Percentiles rank a stretch among this genome's conserved stretches.
These are phyloP conservation scores for Boletellus ananas DNA, from an alignment of 768 basidiomycete species.

Conservation along the genomic window DNA sequence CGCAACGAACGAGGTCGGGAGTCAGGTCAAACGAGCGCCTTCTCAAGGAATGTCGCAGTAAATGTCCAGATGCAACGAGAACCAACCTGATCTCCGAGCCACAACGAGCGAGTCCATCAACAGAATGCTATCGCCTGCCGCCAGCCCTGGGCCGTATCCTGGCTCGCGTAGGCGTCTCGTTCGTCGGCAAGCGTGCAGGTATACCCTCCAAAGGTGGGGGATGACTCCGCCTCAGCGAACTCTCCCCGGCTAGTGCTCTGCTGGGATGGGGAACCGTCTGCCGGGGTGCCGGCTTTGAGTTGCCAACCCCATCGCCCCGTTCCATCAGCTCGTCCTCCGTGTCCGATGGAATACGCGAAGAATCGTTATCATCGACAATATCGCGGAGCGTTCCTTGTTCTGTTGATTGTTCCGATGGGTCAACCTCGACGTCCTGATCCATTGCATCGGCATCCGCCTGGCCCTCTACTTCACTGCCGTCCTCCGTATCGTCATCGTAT, in stretches of 20 bases:
- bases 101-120: neutral
- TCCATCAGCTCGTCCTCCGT: conserved; percentile 34
- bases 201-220: conserved; percentile 28
- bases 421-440: conserved; percentile 57
- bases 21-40: neutral
- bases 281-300: conserved; percentile 30
- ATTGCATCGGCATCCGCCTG: conserved; percentile 65
- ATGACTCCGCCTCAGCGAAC: conserved; percentile 25
- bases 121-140: conserved; percentile 42
- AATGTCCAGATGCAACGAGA: neutral
- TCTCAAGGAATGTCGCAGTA: conserved; percentile 12
- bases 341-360: conserved; percentile 23
- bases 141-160: conserved; percentile 42
- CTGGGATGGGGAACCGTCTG: conserved; percentile 13
- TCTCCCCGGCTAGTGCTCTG: conserved; percentile 18
- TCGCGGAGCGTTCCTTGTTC: conserved; percentile 29
- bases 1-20: conserved; percentile 13
- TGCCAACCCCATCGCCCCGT: conserved; percentile 24
- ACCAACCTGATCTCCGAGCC: neutral
- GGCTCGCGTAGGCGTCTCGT: conserved; percentile 63
- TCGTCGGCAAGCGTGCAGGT: conserved; percentile 36
- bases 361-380: conserved; percentile 24
- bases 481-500: conserved; percentile 64
- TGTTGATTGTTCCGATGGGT: conserved; percentile 31
- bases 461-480: conserved; percentile 44